phyloP scores from a whole-genome alignment of 2,329 filamentous ascomycete species.

The Pyrenochaeta sp. region DNA sequence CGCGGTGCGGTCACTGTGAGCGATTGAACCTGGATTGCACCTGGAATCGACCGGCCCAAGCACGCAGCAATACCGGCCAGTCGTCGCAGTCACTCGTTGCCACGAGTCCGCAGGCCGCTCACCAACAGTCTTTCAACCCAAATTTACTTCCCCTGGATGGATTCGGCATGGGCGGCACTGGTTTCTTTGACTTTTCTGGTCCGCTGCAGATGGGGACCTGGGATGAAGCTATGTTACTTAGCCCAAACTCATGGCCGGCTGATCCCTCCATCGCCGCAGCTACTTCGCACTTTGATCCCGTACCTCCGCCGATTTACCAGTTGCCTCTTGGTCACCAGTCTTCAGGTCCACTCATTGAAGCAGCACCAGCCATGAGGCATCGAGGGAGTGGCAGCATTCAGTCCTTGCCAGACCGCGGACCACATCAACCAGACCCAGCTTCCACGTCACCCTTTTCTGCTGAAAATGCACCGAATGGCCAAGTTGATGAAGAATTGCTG shows the following conservation, averaged over 20 bases:
- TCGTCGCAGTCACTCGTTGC: constrained; percentile 28
- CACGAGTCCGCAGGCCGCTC: constrained; percentile 20
- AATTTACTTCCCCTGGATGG: constrained; percentile 25
- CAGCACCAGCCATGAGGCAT: constrained; percentile 12
- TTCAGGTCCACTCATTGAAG: constrained; percentile 16
- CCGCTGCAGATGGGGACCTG: constrained; percentile 38
- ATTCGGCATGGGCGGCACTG: constrained; percentile 24
- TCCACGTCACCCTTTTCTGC: constrained; percentile 43
- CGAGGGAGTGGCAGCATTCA: constrained; percentile 16
- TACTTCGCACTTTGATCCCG: constrained; percentile 22
- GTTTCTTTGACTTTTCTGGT: constrained; percentile 40
- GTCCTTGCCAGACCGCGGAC: constrained; percentile 22
- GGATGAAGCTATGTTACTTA: constrained; percentile 44
- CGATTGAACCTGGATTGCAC: constrained; percentile 63
- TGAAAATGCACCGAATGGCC: constrained; percentile 28
- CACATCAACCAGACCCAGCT: constrained; percentile 24
- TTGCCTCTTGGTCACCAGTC: constrained; percentile 24
- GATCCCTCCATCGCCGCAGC: constrained; percentile 24
- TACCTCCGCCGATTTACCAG: constrained; percentile 32
- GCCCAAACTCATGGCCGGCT: constrained; percentile 42
- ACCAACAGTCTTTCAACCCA: constrained; percentile 19
- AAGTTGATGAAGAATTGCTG: constrained; percentile 49
- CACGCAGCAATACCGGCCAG: constrained; percentile 24
- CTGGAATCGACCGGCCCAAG: constrained; percentile 51
- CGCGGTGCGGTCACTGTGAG: constrained; percentile 63